phyloP scores from a whole-genome alignment of 495 filamentous ascomycete species.

The Aspergillus sclerotioniger region DNA sequence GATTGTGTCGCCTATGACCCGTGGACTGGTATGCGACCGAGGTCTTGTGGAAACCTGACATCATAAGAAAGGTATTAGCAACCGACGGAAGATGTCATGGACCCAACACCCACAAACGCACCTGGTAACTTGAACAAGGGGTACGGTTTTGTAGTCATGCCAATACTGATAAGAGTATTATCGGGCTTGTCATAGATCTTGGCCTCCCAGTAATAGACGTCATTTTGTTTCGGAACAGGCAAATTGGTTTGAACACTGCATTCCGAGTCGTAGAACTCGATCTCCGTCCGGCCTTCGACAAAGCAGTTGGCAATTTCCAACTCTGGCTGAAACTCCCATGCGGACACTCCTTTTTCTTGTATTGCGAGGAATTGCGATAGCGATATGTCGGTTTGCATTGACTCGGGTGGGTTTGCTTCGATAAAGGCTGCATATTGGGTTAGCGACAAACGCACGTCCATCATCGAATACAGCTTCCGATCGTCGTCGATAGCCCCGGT shows the following conservation, averaged over 20 bases:
- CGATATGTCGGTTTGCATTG: slow-evolving; percentile 92
- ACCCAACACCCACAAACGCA: slow-evolving; percentile 36
- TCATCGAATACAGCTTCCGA: neutral
- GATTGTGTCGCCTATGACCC: slow-evolving; percentile 84
- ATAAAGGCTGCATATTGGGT: slow-evolving; percentile 68
- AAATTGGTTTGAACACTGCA: slow-evolving; percentile 97
- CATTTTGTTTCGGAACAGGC: slow-evolving; percentile 96
- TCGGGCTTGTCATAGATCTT: slow-evolving; percentile 98
- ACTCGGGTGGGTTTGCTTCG: slow-evolving; percentile 92
- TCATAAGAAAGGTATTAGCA: slow-evolving; percentile 20
- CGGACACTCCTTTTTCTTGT: slow-evolving; percentile 97
- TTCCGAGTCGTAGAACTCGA: slow-evolving; percentile 97
- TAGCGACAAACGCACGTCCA: slow-evolving; percentile 6
- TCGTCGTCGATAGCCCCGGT: neutral
- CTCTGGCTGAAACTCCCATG: slow-evolving; percentile 98
- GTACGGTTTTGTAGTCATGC: slow-evolving; percentile 94
- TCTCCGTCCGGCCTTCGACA: slow-evolving; percentile 91
- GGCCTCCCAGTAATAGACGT: slow-evolving; percentile 99
- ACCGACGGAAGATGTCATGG: neutral
- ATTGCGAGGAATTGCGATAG: slow-evolving; percentile 96
- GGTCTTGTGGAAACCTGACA: slow-evolving; percentile 79
- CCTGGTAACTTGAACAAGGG: slow-evolving; percentile 91
- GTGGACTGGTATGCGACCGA: slow-evolving; percentile 88
- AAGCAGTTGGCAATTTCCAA: slow-evolving; percentile 99
- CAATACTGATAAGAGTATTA: slow-evolving; percentile 76